These are phyloP conservation scores for Pholiota molesta DNA, from an alignment of 768 basidiomycete species.

Conservation along the genomic window DNA sequence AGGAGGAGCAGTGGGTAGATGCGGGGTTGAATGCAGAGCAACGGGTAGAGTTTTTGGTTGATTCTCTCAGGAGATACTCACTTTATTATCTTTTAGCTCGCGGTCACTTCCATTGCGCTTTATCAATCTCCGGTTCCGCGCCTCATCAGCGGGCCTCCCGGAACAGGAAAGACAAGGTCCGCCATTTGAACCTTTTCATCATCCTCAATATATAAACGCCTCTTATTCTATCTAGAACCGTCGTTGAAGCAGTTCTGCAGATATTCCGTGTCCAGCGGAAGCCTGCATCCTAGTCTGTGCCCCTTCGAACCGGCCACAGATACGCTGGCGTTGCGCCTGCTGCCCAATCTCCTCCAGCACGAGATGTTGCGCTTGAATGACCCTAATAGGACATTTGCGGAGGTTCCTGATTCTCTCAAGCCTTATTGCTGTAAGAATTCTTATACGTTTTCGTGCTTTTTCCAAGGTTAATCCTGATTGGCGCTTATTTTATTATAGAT, in stretches of 20 bases:
- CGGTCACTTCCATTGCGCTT: slow-evolving; percentile 44
- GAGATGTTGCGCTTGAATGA: slow-evolving; percentile 54
- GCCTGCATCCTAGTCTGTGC: slow-evolving; percentile 53
- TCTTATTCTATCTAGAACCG: slow-evolving; percentile 38
- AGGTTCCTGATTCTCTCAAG: slow-evolving; percentile 46
- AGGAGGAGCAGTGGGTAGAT: slow-evolving; percentile 44
- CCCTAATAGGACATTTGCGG: slow-evolving; percentile 50
- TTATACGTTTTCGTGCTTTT: background rate
- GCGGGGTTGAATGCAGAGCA: slow-evolving; percentile 51
- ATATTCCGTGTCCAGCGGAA: slow-evolving; percentile 48
- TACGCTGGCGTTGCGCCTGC: slow-evolving; percentile 45
- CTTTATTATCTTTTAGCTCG: slow-evolving; percentile 33
- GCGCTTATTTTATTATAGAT: slow-evolving; percentile 28
- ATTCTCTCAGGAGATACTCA: background rate
- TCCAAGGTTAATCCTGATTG: background rate
- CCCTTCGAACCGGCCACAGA: slow-evolving; percentile 55
- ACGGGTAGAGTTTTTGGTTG: slow-evolving; percentile 29
- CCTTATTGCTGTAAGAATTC: slow-evolving; percentile 47
- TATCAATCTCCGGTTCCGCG: slow-evolving; percentile 50
- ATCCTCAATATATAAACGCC: too few species aligned
- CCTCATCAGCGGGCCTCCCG: slow-evolving; percentile 52
- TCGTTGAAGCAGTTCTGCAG: slow-evolving; percentile 52
- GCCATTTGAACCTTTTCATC: too few species aligned
- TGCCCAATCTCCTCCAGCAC: slow-evolving; percentile 37
- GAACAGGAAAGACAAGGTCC: slow-evolving; percentile 59